phyloP scores from a whole-genome alignment of 768 basidiomycete species.

The Sarcomyxa edulis region DNA sequence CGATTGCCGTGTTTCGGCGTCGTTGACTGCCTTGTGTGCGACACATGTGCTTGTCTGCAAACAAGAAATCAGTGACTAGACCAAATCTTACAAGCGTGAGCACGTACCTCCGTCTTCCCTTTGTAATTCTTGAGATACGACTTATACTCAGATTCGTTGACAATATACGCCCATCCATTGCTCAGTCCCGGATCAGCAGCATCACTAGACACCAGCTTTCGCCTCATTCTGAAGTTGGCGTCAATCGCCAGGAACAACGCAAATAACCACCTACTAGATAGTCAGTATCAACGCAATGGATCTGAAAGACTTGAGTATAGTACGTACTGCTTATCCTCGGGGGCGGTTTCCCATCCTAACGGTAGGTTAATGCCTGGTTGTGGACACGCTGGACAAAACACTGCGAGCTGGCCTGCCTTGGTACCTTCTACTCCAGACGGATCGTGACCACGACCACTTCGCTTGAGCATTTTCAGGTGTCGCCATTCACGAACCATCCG shows the following conservation, averaged over 20 bases:
- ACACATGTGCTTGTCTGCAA: conserved; percentile 23
- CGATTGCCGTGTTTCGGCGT: conserved; percentile 12
- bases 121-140: conserved; percentile 15
- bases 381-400: conserved; percentile 23
- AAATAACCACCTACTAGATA: conserved; percentile 15
- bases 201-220: conserved; percentile 18
- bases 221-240: conserved; percentile 27
- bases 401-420: conserved; percentile 13
- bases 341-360: conserved; percentile 11
- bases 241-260: conserved; percentile 22
- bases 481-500: conserved; percentile 12
- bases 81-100: background rate
- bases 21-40: conserved; percentile 21
- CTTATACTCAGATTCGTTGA: conserved; percentile 18
- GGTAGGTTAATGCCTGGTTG: conserved; percentile 19
- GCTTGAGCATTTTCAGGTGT: conserved; percentile 12
- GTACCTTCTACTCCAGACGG: conserved; percentile 8
- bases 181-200: conserved; percentile 20
- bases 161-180: conserved; percentile 23
- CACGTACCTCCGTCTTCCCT: conserved; percentile 17
- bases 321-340: conserved; percentile 9
- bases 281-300: background rate
- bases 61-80: background rate
- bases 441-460: conserved; percentile 11
- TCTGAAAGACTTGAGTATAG: background rate